Evolutionary conservation across 148 eudicot species (phyloP).

Genomic region (Rhododendron vialii): DNA sequence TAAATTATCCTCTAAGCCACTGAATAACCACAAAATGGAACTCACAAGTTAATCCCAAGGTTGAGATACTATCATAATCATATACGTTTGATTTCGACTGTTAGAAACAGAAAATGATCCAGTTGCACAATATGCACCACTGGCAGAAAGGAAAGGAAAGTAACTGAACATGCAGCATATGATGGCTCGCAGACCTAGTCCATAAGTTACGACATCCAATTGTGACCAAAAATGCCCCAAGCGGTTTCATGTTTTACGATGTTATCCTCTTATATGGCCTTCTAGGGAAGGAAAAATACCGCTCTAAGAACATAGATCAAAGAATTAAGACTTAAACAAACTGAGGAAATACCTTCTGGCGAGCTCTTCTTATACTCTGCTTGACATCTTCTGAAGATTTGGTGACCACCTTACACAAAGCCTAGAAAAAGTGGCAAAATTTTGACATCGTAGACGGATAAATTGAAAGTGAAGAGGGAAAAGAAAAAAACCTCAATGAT

Average conservation of each 20-base stretch:
- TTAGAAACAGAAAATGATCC: not conserved
- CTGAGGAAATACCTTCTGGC: slow-evolving; percentile 66
- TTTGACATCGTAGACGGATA: not conserved
- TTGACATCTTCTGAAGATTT: slow-evolving; percentile 92
- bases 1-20: not conserved
- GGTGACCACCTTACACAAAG: slow-evolving; percentile 74
- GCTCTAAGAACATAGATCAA: not conserved
- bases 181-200: not conserved
- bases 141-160: not conserved
- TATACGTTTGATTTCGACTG: not conserved
- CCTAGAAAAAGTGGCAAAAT: slow-evolving; percentile 34
- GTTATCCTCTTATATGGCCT: not conserved
- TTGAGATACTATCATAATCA: not conserved
- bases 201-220: not conserved
- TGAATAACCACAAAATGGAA: not conserved
- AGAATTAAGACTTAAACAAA: not conserved
- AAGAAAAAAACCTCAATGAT: not conserved
- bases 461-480: not conserved
- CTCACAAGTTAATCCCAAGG: not conserved
- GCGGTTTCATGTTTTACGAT: not conserved
- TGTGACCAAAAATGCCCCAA: not conserved
- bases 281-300: not conserved
- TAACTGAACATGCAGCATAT: not conserved
- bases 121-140: not conserved
- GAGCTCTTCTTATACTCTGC: slow-evolving; percentile 95